Conservation (phyloP, 2,329 filamentous ascomycete species). For the Trichophyton rubrum region DNA sequence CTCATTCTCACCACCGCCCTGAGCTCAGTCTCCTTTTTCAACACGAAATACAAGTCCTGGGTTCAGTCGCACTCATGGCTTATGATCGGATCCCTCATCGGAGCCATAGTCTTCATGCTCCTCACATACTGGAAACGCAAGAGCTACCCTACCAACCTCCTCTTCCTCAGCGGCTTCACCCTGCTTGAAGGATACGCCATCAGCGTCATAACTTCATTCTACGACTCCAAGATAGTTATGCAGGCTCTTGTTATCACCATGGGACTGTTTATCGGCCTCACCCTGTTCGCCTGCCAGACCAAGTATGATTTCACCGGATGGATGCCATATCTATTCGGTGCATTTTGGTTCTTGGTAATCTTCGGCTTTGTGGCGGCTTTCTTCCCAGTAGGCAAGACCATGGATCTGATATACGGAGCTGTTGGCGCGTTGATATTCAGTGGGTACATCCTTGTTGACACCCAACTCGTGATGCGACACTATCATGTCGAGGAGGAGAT, state of each 20-base stretch:
- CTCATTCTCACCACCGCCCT: conserved; percentile 72
- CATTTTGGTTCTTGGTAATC: conserved; percentile 76
- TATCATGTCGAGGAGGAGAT: conserved; percentile 98
- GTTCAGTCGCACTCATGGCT: conserved; percentile 73
- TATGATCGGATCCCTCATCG: conserved; percentile 77
- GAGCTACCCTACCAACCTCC: conserved; percentile 84
- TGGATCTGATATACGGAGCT: conserved; percentile 75
- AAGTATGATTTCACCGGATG: conserved; percentile 98
- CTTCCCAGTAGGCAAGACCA: conserved; percentile 68
- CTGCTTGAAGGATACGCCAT: conserved; percentile 86
- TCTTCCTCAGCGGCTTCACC: conserved; percentile 86
- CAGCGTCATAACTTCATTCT: conserved; percentile 85
- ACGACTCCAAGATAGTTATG: conserved; percentile 69
- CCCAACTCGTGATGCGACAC: conserved; percentile 86
- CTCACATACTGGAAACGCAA: conserved; percentile 93
- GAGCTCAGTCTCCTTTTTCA: conserved; percentile 78
- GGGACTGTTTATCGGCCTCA: conserved; percentile 51
- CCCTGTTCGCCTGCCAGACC: conserved; percentile 84
- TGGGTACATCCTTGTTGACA: conserved; percentile 90
- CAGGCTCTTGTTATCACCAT: conserved; percentile 78
- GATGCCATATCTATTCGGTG: conserved; percentile 90
- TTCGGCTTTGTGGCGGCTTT: conserved; percentile 90
- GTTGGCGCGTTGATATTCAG: conserved; percentile 79
- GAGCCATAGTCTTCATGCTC: conserved; percentile 70
- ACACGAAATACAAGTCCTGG: conserved; percentile 64